Evolutionary conservation across 2,329 filamentous ascomycete species (phyloP).

Genomic region (Lithohypha guttulata): DNA sequence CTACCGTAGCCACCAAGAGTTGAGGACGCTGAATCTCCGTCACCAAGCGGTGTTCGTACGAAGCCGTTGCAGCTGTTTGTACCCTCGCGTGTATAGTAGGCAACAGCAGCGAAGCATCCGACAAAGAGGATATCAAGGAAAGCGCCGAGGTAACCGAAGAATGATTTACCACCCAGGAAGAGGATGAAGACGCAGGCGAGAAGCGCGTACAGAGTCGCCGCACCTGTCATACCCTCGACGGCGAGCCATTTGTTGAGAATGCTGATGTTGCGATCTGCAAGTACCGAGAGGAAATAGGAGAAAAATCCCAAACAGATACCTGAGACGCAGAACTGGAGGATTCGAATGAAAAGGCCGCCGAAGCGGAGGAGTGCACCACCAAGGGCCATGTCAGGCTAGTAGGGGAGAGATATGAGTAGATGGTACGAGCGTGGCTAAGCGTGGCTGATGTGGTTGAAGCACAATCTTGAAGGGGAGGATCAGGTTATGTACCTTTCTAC

Average conservation of each 20-base stretch:
- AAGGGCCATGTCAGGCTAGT: conserved; percentile 50
- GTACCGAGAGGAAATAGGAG: conserved; percentile 71
- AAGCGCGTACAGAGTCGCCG: conserved; percentile 62
- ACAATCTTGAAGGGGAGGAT: too few species aligned
- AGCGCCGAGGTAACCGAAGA: conserved; percentile 61
- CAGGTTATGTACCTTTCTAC: too few species aligned
- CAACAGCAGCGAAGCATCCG: conserved; percentile 71
- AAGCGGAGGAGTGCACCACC: conserved; percentile 55
- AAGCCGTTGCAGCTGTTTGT: conserved; percentile 53
- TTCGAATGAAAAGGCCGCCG: conserved; percentile 60
- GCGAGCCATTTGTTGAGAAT: conserved; percentile 60
- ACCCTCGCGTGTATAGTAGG: conserved; percentile 61
- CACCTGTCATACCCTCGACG: conserved; percentile 67
- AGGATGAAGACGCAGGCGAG: conserved; percentile 64
- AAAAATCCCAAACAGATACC: conserved; percentile 67
- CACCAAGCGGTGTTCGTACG: conserved; percentile 59
- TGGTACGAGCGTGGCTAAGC: too few species aligned
- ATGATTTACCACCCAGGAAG: conserved; percentile 62
- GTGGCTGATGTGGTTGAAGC: too few species aligned
- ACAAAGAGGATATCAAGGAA: conserved; percentile 67
- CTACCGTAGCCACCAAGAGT: conserved; percentile 41
- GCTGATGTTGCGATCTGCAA: conserved; percentile 51
- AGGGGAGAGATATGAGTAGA: too few species aligned
- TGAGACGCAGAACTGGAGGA: conserved; percentile 61
- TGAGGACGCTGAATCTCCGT: conserved; percentile 43